phyloP scores from a whole-genome alignment of 805 yeast species.

The Torulaspora microellipsoides region DNA sequence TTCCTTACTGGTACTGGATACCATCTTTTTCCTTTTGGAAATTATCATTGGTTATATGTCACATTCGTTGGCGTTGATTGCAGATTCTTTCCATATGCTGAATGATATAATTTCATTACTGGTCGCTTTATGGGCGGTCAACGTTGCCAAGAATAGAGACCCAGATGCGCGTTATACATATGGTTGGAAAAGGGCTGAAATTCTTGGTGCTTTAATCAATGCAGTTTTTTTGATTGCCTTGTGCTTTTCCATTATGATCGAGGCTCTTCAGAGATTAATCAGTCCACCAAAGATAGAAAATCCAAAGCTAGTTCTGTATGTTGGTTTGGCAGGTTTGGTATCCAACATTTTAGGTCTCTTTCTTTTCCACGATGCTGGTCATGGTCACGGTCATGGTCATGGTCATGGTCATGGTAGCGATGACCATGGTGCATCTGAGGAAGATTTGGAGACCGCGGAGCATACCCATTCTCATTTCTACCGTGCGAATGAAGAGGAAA shows the following conservation, averaged over 20 bases:
- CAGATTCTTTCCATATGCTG: constrained; percentile 96
- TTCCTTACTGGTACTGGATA: constrained; percentile 68
- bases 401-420: constrained; percentile 28
- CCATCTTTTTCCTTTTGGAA: constrained; percentile 80
- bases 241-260: constrained; percentile 87
- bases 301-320: constrained; percentile 76
- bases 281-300: constrained; percentile 73
- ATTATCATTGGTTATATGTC: constrained; percentile 84
- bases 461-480: constrained; percentile 27
- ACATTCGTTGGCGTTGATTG: constrained; percentile 89
- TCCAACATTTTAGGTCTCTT: constrained; percentile 82
- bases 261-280: constrained; percentile 85
- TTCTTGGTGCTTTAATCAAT: constrained; percentile 88
- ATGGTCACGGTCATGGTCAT: constrained; percentile 45
- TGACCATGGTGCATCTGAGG: constrained; percentile 11
- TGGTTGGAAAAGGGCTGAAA: constrained; percentile 98
- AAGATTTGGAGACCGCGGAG: constrained; percentile 15
- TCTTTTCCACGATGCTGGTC: constrained; percentile 85
- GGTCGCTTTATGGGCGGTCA: constrained; percentile 95
- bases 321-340: constrained; percentile 76
- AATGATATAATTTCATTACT: constrained; percentile 86
- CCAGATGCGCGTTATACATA: constrained; percentile 90
- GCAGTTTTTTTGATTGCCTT: constrained; percentile 90
- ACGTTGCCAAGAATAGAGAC: constrained; percentile 72
- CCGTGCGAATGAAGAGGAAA: constrained; percentile 19